Evolutionary conservation across 345 rosid genomes (phyloP), one percentile per base, ranked within the genome.

Genomic region (Nephelium lappaceum): DNA sequence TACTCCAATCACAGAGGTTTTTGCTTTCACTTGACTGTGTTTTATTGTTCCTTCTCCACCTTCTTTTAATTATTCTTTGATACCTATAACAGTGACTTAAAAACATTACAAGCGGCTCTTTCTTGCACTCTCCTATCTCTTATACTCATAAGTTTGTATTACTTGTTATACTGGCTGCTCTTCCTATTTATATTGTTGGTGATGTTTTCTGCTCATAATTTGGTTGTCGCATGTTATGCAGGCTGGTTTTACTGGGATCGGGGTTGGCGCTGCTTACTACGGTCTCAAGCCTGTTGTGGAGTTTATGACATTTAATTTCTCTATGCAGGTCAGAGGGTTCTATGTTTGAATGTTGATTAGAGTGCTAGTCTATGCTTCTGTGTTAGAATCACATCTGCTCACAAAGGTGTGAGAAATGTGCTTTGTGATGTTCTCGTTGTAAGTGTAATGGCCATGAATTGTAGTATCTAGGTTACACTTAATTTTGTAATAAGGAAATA

Each of bases 221-320:
- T 83, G 53, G 68, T 76, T 81, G 63, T 68, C 76, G 16, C 66
- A n/a, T 77, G 63, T 69, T 77, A 84, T 57, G 57, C 85, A 93
- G 98, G 99, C 99, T 86, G 99, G 99, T 31, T 95, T 95, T 87
- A 86, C 98, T 71, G 99, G 98, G 77, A 91, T 95, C 74, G 99
- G 93, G 84, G 98, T 95, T 67, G 99, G 98, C 67, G 97, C 99
- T 36, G 98, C 99, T 84, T 93, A 92, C 76, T 81, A 90, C 81
- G 98, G 98, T 61, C 88, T 95, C 55, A 90, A 82, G 85, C 99
- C 97, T 51, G 89, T 93, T 55, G 86, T 95, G 39, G 98, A 95
- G 80, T 95, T 95, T 78, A 93, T 93, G 99, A 93, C 99, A 31
- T 89, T 95, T 78, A 95, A 95, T 91, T 93, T 95, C 83, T 83